These are phyloP conservation scores for Cutaneotrichosporon curvatum DNA, from an alignment of 1,284 basidiomycete genomes.

Conservation along the genomic window DNA sequence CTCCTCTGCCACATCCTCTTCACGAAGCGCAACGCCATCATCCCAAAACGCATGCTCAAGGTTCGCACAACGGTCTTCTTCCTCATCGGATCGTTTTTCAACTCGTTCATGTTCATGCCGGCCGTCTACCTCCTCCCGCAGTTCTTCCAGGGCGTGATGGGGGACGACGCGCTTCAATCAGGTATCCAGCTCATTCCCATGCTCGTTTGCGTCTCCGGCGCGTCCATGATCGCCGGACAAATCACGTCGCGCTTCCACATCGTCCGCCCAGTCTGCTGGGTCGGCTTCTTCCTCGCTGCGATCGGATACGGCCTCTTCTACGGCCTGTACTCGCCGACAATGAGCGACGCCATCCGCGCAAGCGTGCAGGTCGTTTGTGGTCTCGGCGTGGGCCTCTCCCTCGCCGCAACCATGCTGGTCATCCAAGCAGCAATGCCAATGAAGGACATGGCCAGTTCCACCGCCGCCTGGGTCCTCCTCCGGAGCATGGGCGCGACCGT, in stretches of 20 bases:
- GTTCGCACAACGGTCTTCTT: conserved; percentile 40
- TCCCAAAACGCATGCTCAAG: conserved; percentile 46
- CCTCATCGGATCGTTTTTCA: conserved; percentile 27
- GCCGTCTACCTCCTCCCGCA: conserved; percentile 31
- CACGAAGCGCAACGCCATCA: conserved; percentile 68
- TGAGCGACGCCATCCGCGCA: conserved; percentile 20
- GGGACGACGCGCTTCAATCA: conserved; percentile 17
- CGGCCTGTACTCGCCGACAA: conserved; percentile 17
- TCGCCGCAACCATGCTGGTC: conserved; percentile 29
- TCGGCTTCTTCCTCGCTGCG: conserved; percentile 27
- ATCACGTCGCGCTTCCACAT: conserved; percentile 28
- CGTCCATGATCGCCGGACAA: conserved; percentile 28
- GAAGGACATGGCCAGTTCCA: conserved; percentile 42
- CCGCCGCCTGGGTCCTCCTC: conserved; percentile 30
- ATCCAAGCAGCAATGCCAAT: conserved; percentile 41
- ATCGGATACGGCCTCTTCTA: conserved; percentile 30
- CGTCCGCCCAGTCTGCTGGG: conserved; percentile 36
- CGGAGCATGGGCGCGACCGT: conserved; percentile 29
- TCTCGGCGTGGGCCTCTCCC: conserved; percentile 24
- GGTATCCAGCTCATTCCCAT: conserved; percentile 28
- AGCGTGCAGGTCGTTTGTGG: conserved; percentile 23
- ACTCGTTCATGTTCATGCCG: conserved; percentile 29
- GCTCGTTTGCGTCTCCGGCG: conserved; percentile 17
- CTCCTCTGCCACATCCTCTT: conserved; percentile 66
- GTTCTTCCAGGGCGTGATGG: conserved; percentile 38